These are phyloP conservation scores for Magnaporthales sp. DNA, from an alignment of 2,329 filamentous ascomycete genomes.

Conservation along the genomic window DNA sequence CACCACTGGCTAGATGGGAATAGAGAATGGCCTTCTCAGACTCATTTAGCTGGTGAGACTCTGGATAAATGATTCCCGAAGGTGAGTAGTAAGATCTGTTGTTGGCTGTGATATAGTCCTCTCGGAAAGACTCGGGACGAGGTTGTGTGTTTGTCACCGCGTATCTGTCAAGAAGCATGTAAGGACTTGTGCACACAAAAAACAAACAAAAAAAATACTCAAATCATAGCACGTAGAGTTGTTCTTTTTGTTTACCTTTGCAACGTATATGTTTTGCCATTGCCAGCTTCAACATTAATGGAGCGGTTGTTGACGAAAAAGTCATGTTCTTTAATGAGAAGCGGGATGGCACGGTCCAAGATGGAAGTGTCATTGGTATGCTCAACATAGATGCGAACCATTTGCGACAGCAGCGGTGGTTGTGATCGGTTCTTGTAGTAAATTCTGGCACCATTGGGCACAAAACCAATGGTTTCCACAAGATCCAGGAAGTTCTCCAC, in stretches of 20 bases:
- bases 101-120: slow-evolving; percentile 58
- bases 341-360: slow-evolving; percentile 49
- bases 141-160: slow-evolving; percentile 56
- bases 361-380: slow-evolving; percentile 56
- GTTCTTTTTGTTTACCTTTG: slow-evolving; percentile 34
- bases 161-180: slow-evolving; percentile 28
- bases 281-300: slow-evolving; percentile 36
- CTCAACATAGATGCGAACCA: slow-evolving; percentile 56
- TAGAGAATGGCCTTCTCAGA: slow-evolving; percentile 45
- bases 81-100: slow-evolving; percentile 54
- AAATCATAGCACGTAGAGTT: too few relatives aligned
- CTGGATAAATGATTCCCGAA: slow-evolving; percentile 50
- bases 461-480: slow-evolving; percentile 54
- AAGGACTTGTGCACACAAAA: background rate
- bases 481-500: slow-evolving; percentile 64
- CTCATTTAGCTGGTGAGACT: slow-evolving; percentile 38
- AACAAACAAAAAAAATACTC: background rate
- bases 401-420: slow-evolving; percentile 56
- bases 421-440: slow-evolving; percentile 64
- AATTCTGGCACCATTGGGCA: slow-evolving; percentile 58
- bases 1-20: slow-evolving; percentile 53
- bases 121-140: slow-evolving; percentile 57
- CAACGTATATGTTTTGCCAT: slow-evolving; percentile 41
- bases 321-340: slow-evolving; percentile 54
- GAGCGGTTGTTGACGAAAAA: slow-evolving; percentile 56